phyloP scores from a whole-genome alignment of 257 asterid genomes.

The Ocimum tenuiflorum region DNA sequence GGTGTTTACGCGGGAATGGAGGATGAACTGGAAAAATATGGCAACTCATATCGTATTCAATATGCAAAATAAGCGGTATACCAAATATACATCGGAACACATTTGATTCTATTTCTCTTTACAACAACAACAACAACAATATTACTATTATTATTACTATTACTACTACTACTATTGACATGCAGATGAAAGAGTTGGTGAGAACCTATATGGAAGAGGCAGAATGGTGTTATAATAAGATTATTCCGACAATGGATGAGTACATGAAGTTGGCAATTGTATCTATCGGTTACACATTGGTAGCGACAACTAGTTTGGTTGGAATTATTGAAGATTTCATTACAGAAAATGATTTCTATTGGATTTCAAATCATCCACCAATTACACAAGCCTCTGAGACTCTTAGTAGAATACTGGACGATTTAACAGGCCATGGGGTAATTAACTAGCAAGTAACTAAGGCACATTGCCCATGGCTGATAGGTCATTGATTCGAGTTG shows the following conservation, averaged over 20 bases:
- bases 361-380: neutral
- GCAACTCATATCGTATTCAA: no score
- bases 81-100: no score
- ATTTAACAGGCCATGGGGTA: constrained; percentile 11
- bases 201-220: constrained; percentile 31
- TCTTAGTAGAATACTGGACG: neutral
- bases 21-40: no score
- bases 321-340: neutral
- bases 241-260: constrained; percentile 31
- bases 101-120: no score
- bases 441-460: neutral
- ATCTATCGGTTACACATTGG: constrained; percentile 13
- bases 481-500: no score
- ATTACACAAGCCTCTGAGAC: neutral
- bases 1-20: no score
- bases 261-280: constrained; percentile 28
- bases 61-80: no score
- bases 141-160: no score
- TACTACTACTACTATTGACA: no score
- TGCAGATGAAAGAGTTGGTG: constrained; percentile 19
- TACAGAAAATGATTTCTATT: constrained; percentile 16
- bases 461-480: no score
- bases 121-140: no score
- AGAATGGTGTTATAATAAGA: constrained; percentile 24
- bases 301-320: neutral